Evolutionary conservation across 2,329 filamentous ascomycete species (phyloP).

Genomic region (Xylaria sp.): DNA sequence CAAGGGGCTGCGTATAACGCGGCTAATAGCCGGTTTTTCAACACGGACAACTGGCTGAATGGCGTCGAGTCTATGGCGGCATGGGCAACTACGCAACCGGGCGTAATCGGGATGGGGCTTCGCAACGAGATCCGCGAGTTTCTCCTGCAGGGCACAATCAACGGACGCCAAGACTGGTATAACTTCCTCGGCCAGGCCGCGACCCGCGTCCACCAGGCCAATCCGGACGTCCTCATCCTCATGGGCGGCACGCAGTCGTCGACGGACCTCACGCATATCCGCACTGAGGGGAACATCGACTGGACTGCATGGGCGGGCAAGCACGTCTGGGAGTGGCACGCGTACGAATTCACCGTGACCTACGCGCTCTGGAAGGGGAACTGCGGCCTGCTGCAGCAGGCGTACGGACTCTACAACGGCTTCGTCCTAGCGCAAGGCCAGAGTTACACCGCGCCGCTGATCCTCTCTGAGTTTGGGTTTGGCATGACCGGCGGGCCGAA

Average conservation of each 20-base stretch:
- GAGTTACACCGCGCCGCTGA: conserved; percentile 63
- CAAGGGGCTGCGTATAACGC: conserved; percentile 61
- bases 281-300: conserved; percentile 55
- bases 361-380: conserved; percentile 55
- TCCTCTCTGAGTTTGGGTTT: conserved; percentile 70
- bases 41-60: conserved; percentile 63
- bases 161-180: conserved; percentile 63
- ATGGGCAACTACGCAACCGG: conserved; percentile 60
- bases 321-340: conserved; percentile 70
- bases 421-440: conserved; percentile 63
- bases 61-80: conserved; percentile 63
- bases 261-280: conserved; percentile 63
- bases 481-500: conserved; percentile 57
- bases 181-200: conserved; percentile 60
- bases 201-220: conserved; percentile 60
- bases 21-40: conserved; percentile 64
- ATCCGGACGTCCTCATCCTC: conserved; percentile 64
- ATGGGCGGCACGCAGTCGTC: conserved; percentile 65
- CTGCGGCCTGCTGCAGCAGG: conserved; percentile 56
- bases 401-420: conserved; percentile 61
- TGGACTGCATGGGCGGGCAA: conserved; percentile 60
- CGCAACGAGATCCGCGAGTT: conserved; percentile 67
- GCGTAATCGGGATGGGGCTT: conserved; percentile 65
- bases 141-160: conserved; percentile 58
- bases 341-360: conserved; percentile 66